Conservation (phyloP, 2,329 filamentous ascomycete genomes). For the Aphanocladium album region DNA sequence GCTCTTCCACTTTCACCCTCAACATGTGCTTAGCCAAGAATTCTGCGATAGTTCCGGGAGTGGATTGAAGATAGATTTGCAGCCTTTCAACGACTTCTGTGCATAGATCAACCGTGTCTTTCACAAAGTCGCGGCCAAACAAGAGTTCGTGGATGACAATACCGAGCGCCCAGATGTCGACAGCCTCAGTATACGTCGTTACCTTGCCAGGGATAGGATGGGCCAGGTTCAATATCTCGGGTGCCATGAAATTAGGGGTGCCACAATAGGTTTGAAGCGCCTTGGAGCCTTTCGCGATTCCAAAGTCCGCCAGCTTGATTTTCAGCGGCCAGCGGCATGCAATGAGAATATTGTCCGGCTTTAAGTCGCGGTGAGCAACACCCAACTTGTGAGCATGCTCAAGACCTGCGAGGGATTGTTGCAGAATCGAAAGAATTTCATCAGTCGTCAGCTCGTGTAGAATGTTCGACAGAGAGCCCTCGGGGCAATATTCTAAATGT, state of each 20-base stretch:
- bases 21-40: neutral
- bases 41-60: neutral
- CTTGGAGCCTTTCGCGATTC: neutral
- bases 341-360: neutral
- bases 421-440: neutral
- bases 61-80: neutral
- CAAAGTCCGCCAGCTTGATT: slow-evolving; percentile 1
- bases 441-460: neutral
- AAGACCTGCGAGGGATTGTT: neutral
- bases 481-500: neutral
- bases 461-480: neutral
- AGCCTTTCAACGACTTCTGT: neutral
- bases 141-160: neutral
- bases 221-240: neutral
- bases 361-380: neutral
- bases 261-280: neutral
- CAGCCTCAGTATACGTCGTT: neutral
- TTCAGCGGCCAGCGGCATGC: neutral
- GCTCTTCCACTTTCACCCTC: neutral
- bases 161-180: slow-evolving; percentile 2
- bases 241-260: neutral
- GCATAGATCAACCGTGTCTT: neutral
- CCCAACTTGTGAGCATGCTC: neutral
- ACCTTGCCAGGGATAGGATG: neutral
- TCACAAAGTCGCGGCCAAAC: neutral